These are phyloP conservation scores for Pseudocercospora vitis DNA, from an alignment of 2,329 filamentous ascomycete genomes.

Conservation along the genomic window DNA sequence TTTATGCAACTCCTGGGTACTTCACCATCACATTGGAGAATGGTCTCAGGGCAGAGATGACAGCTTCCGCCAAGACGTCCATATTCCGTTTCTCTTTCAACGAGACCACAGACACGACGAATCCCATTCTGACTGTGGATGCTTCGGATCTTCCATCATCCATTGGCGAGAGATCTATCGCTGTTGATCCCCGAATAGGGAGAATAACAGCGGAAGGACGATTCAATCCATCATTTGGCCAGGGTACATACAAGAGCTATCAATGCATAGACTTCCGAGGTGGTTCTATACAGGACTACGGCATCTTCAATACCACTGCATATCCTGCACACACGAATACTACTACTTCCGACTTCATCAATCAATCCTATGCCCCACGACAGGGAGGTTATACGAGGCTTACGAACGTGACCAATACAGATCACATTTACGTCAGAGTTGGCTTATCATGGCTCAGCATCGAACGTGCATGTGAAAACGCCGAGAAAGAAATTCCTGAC, in stretches of 20 bases:
- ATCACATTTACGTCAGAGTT: constrained; percentile 60
- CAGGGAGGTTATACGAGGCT: constrained; percentile 38
- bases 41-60: constrained; percentile 60
- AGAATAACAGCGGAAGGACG: constrained; percentile 59
- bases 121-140: constrained; percentile 59
- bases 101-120: constrained; percentile 36
- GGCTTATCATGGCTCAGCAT: constrained; percentile 68
- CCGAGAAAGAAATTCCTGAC: constrained; percentile 64
- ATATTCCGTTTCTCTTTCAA: constrained; percentile 61
- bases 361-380: constrained; percentile 32
- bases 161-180: constrained; percentile 51
- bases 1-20: constrained; percentile 59
- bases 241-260: constrained; percentile 56
- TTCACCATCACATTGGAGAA: constrained; percentile 58
- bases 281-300: constrained; percentile 53
- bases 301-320: constrained; percentile 57
- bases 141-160: constrained; percentile 57
- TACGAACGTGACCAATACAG: constrained; percentile 36
- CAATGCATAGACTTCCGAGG: constrained; percentile 61
- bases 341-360: constrained; percentile 28
- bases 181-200: constrained; percentile 52
- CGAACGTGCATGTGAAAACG: constrained; percentile 65
- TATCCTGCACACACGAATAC: constrained; percentile 41
- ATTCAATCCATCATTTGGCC: constrained; percentile 62
- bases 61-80: constrained; percentile 56